Percentiles rank a stretch among this genome's conserved stretches.
phyloP scores from a whole-genome alignment of 1,139 yeast species.

The Saccharomyces uvarum region DNA sequence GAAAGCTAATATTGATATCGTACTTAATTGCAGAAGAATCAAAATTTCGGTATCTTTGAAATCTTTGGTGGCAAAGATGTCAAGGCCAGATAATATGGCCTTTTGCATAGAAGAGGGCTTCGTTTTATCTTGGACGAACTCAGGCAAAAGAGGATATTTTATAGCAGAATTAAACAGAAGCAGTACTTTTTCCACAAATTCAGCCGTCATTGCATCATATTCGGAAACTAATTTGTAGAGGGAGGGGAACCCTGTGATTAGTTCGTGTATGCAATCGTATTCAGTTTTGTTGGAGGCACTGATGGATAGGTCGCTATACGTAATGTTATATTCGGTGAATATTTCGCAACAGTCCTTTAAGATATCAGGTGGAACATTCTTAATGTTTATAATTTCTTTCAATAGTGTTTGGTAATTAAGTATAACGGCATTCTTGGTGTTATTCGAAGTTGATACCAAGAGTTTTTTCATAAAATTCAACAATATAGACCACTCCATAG shows the following conservation, averaged over 20 bases:
- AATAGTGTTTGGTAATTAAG: slow-evolving; percentile 48
- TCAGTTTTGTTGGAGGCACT: slow-evolving; percentile 37
- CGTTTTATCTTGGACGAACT: slow-evolving; percentile 38
- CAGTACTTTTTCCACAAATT: slow-evolving; percentile 40
- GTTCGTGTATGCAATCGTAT: slow-evolving; percentile 49
- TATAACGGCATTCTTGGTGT: slow-evolving; percentile 42
- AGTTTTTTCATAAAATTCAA: slow-evolving; percentile 17
- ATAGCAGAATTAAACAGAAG: slow-evolving; percentile 50
- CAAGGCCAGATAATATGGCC: slow-evolving; percentile 42
- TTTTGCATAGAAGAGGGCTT: slow-evolving; percentile 50
- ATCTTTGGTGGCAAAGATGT: slow-evolving; percentile 31
- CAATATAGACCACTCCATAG: slow-evolving; percentile 23
- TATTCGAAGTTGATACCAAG: slow-evolving; percentile 35
- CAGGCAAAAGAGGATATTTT: slow-evolving; percentile 59
- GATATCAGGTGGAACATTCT: slow-evolving; percentile 35
- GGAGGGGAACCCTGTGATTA: slow-evolving; percentile 44
- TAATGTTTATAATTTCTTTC: slow-evolving; percentile 38
- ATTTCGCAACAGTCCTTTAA: slow-evolving; percentile 45
- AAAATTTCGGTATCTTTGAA: slow-evolving; percentile 38
- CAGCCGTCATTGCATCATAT: slow-evolving; percentile 24
- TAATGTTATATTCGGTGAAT: slow-evolving; percentile 56
- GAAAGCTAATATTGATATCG: slow-evolving; percentile 50
- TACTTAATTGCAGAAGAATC: slow-evolving; percentile 46
- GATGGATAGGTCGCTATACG: slow-evolving; percentile 46
- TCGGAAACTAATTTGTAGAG: slow-evolving; percentile 35